A percentile compares a stretch with the other conserved stretches of the same genome.
phyloP scores from a whole-genome alignment of 2,329 filamentous ascomycete species.

The Eutypa lata region DNA sequence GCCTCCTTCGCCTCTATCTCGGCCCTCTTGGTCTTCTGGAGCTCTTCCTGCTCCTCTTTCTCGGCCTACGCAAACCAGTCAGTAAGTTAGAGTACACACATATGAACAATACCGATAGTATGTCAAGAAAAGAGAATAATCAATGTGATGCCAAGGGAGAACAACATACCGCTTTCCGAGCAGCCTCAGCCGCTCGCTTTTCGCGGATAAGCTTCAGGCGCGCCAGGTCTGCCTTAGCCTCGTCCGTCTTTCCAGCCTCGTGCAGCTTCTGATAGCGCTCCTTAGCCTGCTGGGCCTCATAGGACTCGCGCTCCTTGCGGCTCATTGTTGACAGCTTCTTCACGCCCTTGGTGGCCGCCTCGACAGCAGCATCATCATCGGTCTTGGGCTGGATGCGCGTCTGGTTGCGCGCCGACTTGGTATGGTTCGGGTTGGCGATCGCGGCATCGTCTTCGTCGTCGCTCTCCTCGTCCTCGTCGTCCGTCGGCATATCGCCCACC shows the following conservation, averaged over 20 bases:
- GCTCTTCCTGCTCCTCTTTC: conserved; percentile 53
- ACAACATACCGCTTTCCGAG: conserved; percentile 77
- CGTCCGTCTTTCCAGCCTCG: conserved; percentile 92
- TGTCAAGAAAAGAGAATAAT: not conserved
- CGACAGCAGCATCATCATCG: conserved; percentile 40
- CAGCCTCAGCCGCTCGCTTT: conserved; percentile 80
- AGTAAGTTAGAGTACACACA: conserved; percentile 11
- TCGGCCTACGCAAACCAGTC: conserved; percentile 44
- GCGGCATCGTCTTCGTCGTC: conserved; percentile 61
- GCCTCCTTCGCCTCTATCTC: conserved; percentile 55
- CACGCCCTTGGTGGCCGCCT: conserved; percentile 51
- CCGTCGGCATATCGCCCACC: conserved; percentile 81
- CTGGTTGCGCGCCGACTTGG: conserved; percentile 66
- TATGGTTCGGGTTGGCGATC: conserved; percentile 91
- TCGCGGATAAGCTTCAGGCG: conserved; percentile 78
- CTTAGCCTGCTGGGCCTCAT: conserved; percentile 83
- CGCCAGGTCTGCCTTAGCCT: conserved; percentile 86
- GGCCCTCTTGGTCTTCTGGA: conserved; percentile 44
- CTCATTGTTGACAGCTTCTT: conserved; percentile 50
- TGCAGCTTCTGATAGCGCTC: conserved; percentile 91
- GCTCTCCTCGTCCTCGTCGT: conserved; percentile 59
- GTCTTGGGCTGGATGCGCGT: conserved; percentile 37
- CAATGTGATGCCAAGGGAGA: too few relatives aligned
- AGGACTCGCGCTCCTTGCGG: conserved; percentile 64
- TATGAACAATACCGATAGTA: too few relatives aligned